Evolutionary conservation across 2,329 filamentous ascomycete species (phyloP).

Genomic region (Talaromyces sp.): DNA sequence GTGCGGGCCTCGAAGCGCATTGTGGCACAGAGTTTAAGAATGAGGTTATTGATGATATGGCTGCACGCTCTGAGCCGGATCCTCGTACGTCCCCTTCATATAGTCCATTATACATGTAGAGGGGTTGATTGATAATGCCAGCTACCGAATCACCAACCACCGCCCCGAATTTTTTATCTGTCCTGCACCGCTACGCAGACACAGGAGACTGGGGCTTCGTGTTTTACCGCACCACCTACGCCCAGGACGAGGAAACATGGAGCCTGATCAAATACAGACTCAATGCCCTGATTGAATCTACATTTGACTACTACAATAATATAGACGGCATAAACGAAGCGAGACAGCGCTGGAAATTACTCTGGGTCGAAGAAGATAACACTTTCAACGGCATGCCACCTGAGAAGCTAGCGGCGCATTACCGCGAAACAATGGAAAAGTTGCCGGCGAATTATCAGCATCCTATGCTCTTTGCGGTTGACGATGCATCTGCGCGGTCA

Average conservation of each 20-base stretch:
- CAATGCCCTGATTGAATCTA: slow-evolving; percentile 4
- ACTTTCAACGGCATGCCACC: neutral
- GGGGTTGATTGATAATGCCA: neutral
- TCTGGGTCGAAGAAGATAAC: slow-evolving; percentile 3
- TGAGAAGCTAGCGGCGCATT: neutral
- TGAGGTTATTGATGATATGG: slow-evolving; percentile 12
- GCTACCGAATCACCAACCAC: neutral
- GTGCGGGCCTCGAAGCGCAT: slow-evolving; percentile 12
- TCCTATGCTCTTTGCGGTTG: slow-evolving; percentile 9
- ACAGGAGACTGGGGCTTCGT: slow-evolving; percentile 12
- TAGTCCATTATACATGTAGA: too few relatives aligned
- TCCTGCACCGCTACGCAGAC: neutral
- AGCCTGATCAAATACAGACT: neutral
- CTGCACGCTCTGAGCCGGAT: neutral
- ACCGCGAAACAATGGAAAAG: neutral
- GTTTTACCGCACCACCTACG: slow-evolving; percentile 8
- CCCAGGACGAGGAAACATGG: slow-evolving; percentile 7
- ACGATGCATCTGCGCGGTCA: slow-evolving; percentile 3
- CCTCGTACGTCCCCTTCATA: neutral
- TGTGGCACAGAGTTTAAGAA: slow-evolving; percentile 15
- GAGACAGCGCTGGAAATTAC: slow-evolving; percentile 9
- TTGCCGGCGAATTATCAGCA: slow-evolving; percentile 10
- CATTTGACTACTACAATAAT: slow-evolving; percentile 8
- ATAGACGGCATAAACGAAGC: slow-evolving; percentile 12
- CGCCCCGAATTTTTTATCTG: slow-evolving; percentile 1